phyloP scores from a whole-genome alignment of 2,329 filamentous ascomycete species.

The Xylariaceae sp. region DNA sequence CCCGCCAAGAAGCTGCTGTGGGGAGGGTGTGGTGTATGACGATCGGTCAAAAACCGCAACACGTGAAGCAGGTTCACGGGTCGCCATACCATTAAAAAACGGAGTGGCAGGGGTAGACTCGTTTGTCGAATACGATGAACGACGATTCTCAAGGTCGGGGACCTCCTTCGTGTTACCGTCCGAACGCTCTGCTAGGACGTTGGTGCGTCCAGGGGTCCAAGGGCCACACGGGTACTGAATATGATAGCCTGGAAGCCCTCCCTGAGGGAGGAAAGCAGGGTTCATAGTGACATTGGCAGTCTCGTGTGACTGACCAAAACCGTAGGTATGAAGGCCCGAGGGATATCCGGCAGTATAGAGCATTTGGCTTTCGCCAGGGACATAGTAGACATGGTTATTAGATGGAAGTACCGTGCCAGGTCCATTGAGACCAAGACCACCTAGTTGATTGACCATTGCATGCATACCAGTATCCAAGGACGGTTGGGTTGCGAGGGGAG shows the following conservation, averaged over 20 bases:
- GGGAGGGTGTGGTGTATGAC: slow-evolving; percentile 62
- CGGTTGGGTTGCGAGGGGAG: slow-evolving; percentile 19
- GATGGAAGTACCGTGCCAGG: slow-evolving; percentile 27
- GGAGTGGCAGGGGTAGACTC: slow-evolving; percentile 63
- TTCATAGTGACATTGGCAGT: slow-evolving; percentile 29
- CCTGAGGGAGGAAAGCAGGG: slow-evolving; percentile 34
- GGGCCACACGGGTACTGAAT: slow-evolving; percentile 41
- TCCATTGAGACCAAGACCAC: slow-evolving; percentile 33
- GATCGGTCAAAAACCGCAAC: slow-evolving; percentile 58
- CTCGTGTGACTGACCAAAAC: slow-evolving; percentile 25
- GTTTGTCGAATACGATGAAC: slow-evolving; percentile 62
- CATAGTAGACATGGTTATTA: slow-evolving; percentile 30
- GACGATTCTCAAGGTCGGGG: slow-evolving; percentile 59
- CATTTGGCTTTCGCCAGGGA: slow-evolving; percentile 33
- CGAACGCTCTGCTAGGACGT: slow-evolving; percentile 41
- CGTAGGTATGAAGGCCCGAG: slow-evolving; percentile 24
- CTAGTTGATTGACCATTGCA: slow-evolving; percentile 30
- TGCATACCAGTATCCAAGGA: slow-evolving; percentile 27
- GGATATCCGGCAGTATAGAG: slow-evolving; percentile 23
- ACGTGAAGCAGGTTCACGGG: slow-evolving; percentile 55
- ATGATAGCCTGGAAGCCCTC: slow-evolving; percentile 32
- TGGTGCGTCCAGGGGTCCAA: slow-evolving; percentile 48
- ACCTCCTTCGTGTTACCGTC: slow-evolving; percentile 49
- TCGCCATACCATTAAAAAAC: slow-evolving; percentile 54
- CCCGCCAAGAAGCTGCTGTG: slow-evolving; percentile 50